Evolutionary conservation across 495 filamentous ascomycete species (phyloP).

Genomic region (Astrothelium subdiscretum): DNA sequence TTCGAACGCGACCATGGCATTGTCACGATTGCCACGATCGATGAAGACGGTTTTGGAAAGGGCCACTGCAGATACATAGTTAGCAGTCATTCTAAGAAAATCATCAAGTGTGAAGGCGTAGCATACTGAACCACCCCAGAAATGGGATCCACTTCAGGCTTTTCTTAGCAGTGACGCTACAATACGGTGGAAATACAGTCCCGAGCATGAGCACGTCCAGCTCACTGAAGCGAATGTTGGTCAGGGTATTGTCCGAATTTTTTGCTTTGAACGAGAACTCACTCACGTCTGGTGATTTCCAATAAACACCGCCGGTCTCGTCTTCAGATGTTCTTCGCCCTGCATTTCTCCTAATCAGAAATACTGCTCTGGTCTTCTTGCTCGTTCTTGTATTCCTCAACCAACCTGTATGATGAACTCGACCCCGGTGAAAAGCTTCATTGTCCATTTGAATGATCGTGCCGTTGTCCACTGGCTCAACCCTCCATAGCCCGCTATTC

Average conservation of each 20-base stretch:
- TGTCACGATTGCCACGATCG: conserved; percentile 69
- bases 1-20: conserved; percentile 76
- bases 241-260: conserved; percentile 38
- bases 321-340: conserved; percentile 49
- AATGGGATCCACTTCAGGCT: conserved; percentile 71
- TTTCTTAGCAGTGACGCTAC: conserved; percentile 87
- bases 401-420: conserved; percentile 48
- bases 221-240: conserved; percentile 46
- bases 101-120: neutral
- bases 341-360: conserved; percentile 21
- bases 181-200: conserved; percentile 76
- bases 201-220: conserved; percentile 90
- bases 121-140: conserved; percentile 81
- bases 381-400: conserved; percentile 12
- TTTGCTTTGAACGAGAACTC: neutral
- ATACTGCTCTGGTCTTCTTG: conserved; percentile 24
- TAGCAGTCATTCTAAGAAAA: neutral
- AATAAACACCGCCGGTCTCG: conserved; percentile 65
- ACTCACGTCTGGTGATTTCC: conserved; percentile 41
- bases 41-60: conserved; percentile 88
- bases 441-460: conserved; percentile 68
- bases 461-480: conserved; percentile 79
- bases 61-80: conserved; percentile 39
- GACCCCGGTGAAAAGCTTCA: conserved; percentile 67
- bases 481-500: conserved; percentile 56